Evolutionary conservation across 1,284 basidiomycete species (phyloP), one percentile per base, ranked within the genome.

Genomic region (Ganoderma multipileum): DNA sequence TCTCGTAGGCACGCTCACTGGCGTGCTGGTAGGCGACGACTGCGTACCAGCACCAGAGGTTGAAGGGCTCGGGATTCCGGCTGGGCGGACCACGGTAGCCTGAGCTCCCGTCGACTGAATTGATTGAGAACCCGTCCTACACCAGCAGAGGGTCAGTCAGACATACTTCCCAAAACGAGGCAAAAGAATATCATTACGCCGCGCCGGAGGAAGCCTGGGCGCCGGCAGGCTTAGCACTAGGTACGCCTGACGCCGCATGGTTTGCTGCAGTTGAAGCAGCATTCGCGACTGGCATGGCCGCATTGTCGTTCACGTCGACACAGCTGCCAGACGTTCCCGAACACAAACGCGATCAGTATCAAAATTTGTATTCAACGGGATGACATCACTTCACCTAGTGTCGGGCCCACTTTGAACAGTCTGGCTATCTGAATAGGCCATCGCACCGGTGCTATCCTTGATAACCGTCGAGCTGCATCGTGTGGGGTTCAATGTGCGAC

Each of bases 361-460:
- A 30, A 33, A 33, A 55, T 20, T 18, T 11, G 28, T 26, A 14
- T 3, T 26, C 28, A 33, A 55, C 16, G 20, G 28, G 28, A 14
- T 38, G 23, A 42, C 26, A 33, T 65, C 1, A 52, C 12, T 18
- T 42, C 20, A 85, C 85, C 79, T 81, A 26, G 76, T 76, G 69
- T 82, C 80, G 18, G 80, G 69, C 50, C 88, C 83, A 6, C 76
- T n/a, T 68, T 81, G 76, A 67, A 94, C 80, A 2, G 83, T 87
- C 63, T 90, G 81, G 2, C 82, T 79, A 70, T 87, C 87, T 14
- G 87, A 86, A 82, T 85, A 94, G 4, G 84, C 86, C 11, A 76
- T 77, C 1, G 75, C 55, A 42, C 93, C 94, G 23, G 86, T 86
- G 71, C 77, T 79, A 74, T 95, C 94, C 78, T 87, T 89, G 69